Evolutionary conservation across 192 early-diverging fungal genomes (phyloP).

Genomic region (Rhizophlyctis rosea): DNA sequence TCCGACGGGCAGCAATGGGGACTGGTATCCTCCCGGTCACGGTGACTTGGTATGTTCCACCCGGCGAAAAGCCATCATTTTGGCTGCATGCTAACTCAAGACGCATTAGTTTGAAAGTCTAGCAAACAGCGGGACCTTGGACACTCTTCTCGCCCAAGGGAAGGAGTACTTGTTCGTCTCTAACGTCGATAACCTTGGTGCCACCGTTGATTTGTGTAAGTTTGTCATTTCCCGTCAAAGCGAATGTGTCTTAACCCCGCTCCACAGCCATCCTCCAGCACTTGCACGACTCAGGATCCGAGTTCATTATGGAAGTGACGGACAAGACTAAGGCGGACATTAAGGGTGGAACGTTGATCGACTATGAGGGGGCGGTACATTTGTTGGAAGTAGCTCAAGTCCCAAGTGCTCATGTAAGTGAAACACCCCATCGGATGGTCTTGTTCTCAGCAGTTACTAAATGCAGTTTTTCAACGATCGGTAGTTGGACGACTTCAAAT

Average conservation of each 20-base stretch:
- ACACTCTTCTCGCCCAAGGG: slow-evolving; percentile 86
- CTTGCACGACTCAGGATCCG: slow-evolving; percentile 80
- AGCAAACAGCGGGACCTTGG: slow-evolving; percentile 88
- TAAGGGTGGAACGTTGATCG: slow-evolving; percentile 99
- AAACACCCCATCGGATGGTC: too few species aligned
- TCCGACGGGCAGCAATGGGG: slow-evolving; percentile 61
- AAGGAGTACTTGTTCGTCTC: slow-evolving; percentile 99
- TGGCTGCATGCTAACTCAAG: too few species aligned
- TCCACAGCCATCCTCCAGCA: slow-evolving; percentile 80
- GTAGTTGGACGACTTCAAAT: slow-evolving; percentile 93
- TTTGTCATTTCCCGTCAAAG: too few species aligned
- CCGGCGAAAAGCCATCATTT: too few species aligned
- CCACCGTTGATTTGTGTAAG: slow-evolving; percentile 82
- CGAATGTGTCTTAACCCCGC: too few species aligned
- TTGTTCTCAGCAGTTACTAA: too few species aligned
- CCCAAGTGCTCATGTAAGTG: slow-evolving; percentile 39
- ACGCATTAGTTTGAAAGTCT: slow-evolving; percentile 84
- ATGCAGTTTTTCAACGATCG: too few species aligned
- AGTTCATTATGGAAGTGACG: slow-evolving; percentile 99
- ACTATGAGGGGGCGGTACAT: slow-evolving; percentile 91
- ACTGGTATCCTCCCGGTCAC: slow-evolving; percentile 53
- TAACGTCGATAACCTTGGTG: slow-evolving; percentile 98
- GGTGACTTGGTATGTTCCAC: slow-evolving; percentile 71
- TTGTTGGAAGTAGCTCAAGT: slow-evolving; percentile 99
- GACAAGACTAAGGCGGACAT: slow-evolving; percentile 99